Conservation (phyloP, 2,329 filamentous ascomycete genomes). For the Blastomyces parvus region DNA sequence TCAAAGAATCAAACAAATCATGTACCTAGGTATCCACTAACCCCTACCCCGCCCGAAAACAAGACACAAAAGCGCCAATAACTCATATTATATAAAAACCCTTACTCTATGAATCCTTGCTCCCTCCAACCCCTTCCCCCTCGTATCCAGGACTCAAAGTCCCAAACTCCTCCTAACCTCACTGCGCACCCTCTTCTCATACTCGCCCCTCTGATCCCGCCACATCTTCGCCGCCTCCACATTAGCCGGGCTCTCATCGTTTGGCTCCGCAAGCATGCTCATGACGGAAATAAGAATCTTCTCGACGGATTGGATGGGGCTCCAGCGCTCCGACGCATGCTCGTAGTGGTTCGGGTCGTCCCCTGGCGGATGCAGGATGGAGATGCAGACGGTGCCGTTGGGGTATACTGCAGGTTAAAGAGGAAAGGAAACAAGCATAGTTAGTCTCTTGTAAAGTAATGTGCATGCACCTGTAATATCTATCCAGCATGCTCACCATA, state of each 20-base stretch:
- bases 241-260: constrained; percentile 92
- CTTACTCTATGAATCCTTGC: neutral
- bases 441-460: neutral
- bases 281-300: constrained; percentile 89
- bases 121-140: neutral
- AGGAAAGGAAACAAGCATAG: neutral
- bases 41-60: neutral
- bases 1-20: constrained; percentile 14
- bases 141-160: constrained; percentile 37
- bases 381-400: constrained; percentile 85
- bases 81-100: neutral
- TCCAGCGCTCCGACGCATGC: constrained; percentile 81
- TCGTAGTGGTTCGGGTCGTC: constrained; percentile 95
- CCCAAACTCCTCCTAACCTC: constrained; percentile 73
- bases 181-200: constrained; percentile 75
- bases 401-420: constrained; percentile 55
- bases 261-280: constrained; percentile 82
- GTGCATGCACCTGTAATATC: neutral
- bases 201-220: constrained; percentile 68
- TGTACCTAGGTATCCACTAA: neutral
- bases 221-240: constrained; percentile 84
- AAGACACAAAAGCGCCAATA: neutral
- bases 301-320: constrained; percentile 87
- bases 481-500: neutral
- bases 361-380: constrained; percentile 88